These are phyloP conservation scores for Yueomyces sp. DNA, from an alignment of 805 yeast genomes.

Conservation along the genomic window DNA sequence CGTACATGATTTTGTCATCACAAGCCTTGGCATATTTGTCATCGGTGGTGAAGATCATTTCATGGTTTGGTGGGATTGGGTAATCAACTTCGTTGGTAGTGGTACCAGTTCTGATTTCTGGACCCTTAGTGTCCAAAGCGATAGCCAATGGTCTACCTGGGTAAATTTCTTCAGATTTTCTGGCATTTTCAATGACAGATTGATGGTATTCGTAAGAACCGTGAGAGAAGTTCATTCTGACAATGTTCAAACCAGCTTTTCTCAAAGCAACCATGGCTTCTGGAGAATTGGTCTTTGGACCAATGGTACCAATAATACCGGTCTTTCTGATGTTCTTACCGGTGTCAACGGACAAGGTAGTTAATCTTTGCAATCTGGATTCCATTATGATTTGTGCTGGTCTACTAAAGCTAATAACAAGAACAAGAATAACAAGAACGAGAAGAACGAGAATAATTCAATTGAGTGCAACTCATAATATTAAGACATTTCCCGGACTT, in stretches of 20 bases:
- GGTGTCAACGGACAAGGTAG: conserved; percentile 67
- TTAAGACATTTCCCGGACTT: no score
- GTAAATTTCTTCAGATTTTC: conserved; percentile 80
- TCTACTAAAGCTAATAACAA: no score
- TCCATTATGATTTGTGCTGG: conserved; percentile 5
- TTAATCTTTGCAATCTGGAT: conserved; percentile 68
- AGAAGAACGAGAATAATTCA: no score
- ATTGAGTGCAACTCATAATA: no score
- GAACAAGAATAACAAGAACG: no score
- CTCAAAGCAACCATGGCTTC: conserved; percentile 77
- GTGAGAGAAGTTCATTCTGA: conserved; percentile 98
- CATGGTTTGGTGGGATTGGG: conserved; percentile 75
- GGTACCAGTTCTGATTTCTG: conserved; percentile 98
- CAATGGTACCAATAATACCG: conserved; percentile 96
- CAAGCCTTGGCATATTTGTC: conserved; percentile 57
- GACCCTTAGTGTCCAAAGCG: conserved; percentile 98
- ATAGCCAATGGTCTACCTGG: conserved; percentile 96
- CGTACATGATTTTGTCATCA: conserved; percentile 71
- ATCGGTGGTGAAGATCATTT: conserved; percentile 89
- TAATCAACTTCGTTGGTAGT: conserved; percentile 69
- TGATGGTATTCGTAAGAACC: conserved; percentile 98
- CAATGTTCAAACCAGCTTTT: conserved; percentile 96
- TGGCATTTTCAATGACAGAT: conserved; percentile 89
- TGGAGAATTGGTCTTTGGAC: conserved; percentile 91
- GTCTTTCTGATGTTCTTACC: conserved; percentile 79